Conservation (phyloP, 2,329 filamentous ascomycete species). For the Pyrenochaeta sp. region DNA sequence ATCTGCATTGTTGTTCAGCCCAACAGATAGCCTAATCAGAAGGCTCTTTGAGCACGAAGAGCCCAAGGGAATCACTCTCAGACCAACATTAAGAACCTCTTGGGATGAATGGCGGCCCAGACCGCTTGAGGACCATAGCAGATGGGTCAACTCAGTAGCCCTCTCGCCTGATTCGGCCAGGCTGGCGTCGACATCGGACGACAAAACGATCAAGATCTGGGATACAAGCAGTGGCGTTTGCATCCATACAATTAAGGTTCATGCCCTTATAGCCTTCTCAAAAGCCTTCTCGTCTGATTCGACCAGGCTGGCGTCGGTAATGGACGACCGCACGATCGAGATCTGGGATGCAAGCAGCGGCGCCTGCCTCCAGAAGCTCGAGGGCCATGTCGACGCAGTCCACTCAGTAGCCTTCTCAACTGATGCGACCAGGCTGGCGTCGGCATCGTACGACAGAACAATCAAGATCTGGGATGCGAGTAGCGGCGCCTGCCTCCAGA, state of each 20-base stretch:
- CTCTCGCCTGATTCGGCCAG: slow-evolving; percentile 25
- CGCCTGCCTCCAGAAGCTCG: too few relatives aligned
- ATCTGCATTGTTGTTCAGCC: slow-evolving; percentile 32
- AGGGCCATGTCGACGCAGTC: too few relatives aligned
- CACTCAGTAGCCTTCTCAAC: slow-evolving; percentile 13
- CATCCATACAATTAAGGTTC: too few relatives aligned
- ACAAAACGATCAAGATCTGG: too few relatives aligned
- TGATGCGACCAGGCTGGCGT: slow-evolving; percentile 14
- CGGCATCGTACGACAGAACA: not conserved
- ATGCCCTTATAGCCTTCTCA: too few relatives aligned
- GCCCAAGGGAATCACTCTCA: slow-evolving; percentile 16
- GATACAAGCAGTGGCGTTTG: too few relatives aligned
- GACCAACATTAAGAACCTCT: slow-evolving; percentile 8
- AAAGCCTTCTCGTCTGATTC: slow-evolving; percentile 16
- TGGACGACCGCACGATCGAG: too few relatives aligned
- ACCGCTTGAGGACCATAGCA: slow-evolving; percentile 25
- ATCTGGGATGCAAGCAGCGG: too few relatives aligned
- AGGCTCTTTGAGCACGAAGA: slow-evolving; percentile 23
- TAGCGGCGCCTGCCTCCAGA: slow-evolving; percentile 14
- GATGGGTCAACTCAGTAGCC: slow-evolving; percentile 18
- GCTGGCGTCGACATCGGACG: too few relatives aligned
- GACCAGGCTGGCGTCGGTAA: too few relatives aligned
- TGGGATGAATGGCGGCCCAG: slow-evolving; percentile 11
- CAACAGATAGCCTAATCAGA: slow-evolving; percentile 21
- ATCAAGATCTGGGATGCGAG: slow-evolving; percentile 29